Percentiles rank a stretch among this genome's conserved stretches.
Conservation (phyloP, 768 basidiomycete genomes). For the Trametes maxima region DNA sequence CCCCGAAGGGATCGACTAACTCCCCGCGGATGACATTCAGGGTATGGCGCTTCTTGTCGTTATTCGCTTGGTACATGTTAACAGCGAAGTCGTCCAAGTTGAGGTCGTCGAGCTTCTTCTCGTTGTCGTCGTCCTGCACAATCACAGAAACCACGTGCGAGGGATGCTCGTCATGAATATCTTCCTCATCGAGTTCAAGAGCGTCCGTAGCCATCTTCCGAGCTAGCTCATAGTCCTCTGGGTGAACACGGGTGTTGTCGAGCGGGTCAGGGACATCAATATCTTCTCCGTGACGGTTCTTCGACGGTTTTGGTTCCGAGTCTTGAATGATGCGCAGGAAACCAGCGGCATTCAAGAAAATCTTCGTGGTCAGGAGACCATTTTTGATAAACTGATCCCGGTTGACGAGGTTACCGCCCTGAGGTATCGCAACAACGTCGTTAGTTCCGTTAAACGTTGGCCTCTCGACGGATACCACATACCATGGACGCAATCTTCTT, state of each 20-base stretch:
- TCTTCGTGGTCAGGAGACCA: slow-evolving; percentile 77
- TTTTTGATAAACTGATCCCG: slow-evolving; percentile 87
- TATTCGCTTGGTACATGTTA: slow-evolving; percentile 82
- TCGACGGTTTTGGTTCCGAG: slow-evolving; percentile 57
- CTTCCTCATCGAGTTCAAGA: slow-evolving; percentile 96
- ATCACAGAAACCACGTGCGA: slow-evolving; percentile 86
- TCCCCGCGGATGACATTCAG: slow-evolving; percentile 89
- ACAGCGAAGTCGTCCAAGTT: slow-evolving; percentile 96
- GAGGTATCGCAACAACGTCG: not conserved
- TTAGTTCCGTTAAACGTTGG: no score
- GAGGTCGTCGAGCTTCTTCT: slow-evolving; percentile 82
- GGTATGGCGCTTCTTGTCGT: slow-evolving; percentile 86
- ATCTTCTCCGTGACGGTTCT: slow-evolving; percentile 61
- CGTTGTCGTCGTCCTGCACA: slow-evolving; percentile 80
- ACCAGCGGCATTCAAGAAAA: slow-evolving; percentile 92
- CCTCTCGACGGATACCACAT: slow-evolving; percentile 29
- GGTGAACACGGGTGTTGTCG: slow-evolving; percentile 94
- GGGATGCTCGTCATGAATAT: slow-evolving; percentile 88
- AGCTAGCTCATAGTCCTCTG: slow-evolving; percentile 96
- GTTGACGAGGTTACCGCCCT: slow-evolving; percentile 89
- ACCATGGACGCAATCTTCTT: slow-evolving; percentile 81
- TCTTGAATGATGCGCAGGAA: slow-evolving; percentile 88
- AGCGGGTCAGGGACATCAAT: slow-evolving; percentile 84
- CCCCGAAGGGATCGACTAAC: slow-evolving; percentile 77
- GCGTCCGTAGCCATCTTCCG: slow-evolving; percentile 99